These are phyloP conservation scores for Dictyostelium intermedium DNA, from an alignment of 78 protist genomes.

Conservation along the genomic window DNA sequence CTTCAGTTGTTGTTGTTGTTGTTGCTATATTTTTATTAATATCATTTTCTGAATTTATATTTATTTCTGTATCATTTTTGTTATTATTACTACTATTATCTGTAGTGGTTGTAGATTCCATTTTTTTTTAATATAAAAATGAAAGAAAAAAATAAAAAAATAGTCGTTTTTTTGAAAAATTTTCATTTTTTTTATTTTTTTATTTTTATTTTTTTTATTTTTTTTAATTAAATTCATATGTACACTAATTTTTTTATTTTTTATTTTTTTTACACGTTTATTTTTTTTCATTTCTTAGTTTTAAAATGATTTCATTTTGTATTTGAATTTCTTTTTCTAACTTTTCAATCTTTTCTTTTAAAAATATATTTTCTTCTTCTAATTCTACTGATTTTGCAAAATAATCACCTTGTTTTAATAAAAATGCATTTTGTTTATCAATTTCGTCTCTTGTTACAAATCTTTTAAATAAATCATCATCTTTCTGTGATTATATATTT, in stretches of 20 bases:
- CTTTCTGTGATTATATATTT: neutral
- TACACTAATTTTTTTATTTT: neutral
- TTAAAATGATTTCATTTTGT: neutral
- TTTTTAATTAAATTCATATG: neutral
- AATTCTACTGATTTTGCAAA: conserved; percentile 1
- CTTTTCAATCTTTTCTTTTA: neutral
- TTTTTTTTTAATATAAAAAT: neutral
- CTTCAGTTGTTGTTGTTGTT: neutral
- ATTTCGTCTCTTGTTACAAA: conserved; percentile 1
- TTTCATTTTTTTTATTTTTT: too few relatives aligned
- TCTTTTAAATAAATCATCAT: neutral
- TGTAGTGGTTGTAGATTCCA: neutral
- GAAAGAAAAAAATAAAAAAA: too few relatives aligned
- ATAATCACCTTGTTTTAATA: conserved; percentile 13
- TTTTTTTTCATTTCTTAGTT: neutral
- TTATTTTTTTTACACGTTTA: neutral
- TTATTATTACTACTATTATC: neutral
- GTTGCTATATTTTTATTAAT: neutral
- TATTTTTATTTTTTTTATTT: too few relatives aligned
- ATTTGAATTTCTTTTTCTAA: neutral
- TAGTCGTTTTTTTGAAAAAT: neutral
- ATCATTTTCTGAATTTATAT: neutral
- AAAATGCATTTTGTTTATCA: conserved; percentile 3
- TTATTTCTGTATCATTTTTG: neutral
- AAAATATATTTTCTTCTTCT: neutral